phyloP scores from a whole-genome alignment of 129 eudicot species.

The Kitagawia praeruptora region DNA sequence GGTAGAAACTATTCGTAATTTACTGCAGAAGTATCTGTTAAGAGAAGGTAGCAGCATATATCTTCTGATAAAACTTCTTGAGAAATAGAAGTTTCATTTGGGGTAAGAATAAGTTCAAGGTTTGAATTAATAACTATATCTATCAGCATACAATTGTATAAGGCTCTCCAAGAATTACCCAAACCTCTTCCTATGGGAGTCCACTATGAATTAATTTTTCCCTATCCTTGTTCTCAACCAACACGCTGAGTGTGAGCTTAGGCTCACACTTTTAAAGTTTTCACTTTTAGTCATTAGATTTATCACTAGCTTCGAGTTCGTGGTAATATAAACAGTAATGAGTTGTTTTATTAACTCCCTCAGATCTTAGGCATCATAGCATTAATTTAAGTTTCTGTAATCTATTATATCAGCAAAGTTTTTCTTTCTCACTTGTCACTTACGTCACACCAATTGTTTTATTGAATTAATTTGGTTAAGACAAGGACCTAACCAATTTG shows the following conservation, averaged over 20 bases:
- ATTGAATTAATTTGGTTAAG: not conserved
- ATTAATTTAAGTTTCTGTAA: not conserved
- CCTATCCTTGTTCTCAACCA: not conserved
- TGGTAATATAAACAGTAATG: not conserved
- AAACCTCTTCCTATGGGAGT: not conserved
- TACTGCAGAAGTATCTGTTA: not conserved
- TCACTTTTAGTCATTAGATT: not conserved
- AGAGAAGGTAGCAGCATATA: not conserved
- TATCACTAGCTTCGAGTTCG: not conserved
- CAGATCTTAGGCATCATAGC: not conserved
- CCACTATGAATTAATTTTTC: not conserved
- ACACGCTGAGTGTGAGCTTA: not conserved
- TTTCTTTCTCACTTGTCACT: not conserved
- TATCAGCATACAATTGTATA: not conserved
- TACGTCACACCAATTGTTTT: not conserved
- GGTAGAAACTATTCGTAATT: not conserved
- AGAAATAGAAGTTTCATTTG: not conserved
- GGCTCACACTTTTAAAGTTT: not conserved
- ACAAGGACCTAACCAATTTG: conserved; percentile 8
- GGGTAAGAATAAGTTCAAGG: not conserved
- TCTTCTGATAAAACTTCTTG: not conserved
- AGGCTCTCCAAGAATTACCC: not conserved
- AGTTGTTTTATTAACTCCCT: not conserved
- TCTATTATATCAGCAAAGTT: not conserved
- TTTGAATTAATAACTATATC: not conserved